Conservation (phyloP, 768 basidiomycete genomes). For the Austroboletus eburneus region DNA sequence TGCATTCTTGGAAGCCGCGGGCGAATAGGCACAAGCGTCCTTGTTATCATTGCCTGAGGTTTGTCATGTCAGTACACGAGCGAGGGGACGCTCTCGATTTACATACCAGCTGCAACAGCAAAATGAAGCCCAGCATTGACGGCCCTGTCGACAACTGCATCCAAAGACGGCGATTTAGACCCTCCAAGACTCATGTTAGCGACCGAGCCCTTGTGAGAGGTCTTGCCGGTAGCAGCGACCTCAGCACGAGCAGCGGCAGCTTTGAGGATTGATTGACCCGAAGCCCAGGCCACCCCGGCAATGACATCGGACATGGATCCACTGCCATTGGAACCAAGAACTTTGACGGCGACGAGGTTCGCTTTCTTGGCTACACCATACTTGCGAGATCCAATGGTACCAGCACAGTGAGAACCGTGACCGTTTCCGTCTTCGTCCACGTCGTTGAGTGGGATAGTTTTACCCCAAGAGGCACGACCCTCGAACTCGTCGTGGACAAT, state of each 20-base stretch:
- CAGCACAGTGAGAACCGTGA: constrained; percentile 93
- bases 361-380: constrained; percentile 97
- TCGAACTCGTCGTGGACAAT: constrained; percentile 80
- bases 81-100: not conserved
- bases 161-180: constrained; percentile 82
- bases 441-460: constrained; percentile 82
- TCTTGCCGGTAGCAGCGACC: constrained; percentile 66
- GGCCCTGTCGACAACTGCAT: constrained; percentile 80
- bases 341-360: constrained; percentile 86
- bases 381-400: constrained; percentile 89
- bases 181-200: constrained; percentile 98
- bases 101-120: constrained; percentile 89
- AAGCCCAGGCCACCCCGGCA: constrained; percentile 82
- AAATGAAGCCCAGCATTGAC: constrained; percentile 87
- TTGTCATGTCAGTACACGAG: not conserved
- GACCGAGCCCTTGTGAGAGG: constrained; percentile 88
- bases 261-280: constrained; percentile 47
- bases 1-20: constrained; percentile 83
- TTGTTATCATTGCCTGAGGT: constrained; percentile 71
- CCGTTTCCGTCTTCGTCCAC: constrained; percentile 91
- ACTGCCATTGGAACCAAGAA: constrained; percentile 89
- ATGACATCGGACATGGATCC: constrained; percentile 96
- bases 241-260: constrained; percentile 61
- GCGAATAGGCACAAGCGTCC: constrained; percentile 91
- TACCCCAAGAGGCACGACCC: constrained; percentile 89